phyloP scores from a whole-genome alignment of 345 rosid species.

The Murraya koenigii region DNA sequence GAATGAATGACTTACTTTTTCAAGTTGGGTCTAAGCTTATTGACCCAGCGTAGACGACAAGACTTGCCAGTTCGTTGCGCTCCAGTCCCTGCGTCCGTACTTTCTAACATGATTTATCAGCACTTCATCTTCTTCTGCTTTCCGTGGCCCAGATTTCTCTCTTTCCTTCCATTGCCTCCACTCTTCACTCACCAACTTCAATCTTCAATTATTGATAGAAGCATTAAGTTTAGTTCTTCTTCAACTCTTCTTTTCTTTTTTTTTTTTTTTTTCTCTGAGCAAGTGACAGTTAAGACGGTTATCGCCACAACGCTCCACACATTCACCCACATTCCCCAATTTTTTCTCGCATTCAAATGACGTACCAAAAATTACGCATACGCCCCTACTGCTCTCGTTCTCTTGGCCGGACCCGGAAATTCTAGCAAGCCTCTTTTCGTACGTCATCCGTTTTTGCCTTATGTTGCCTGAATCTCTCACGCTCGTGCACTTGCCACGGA shows the following conservation, averaged over 20 bases:
- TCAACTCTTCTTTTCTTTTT: not conserved
- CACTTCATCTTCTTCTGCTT: conserved; percentile 84
- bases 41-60: conserved; percentile 98
- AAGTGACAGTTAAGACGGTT: conserved; percentile 50
- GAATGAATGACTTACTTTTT: conserved; percentile 45
- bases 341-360: conserved; percentile 32
- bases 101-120: conserved; percentile 63
- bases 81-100: conserved; percentile 94
- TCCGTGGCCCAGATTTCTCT: conserved; percentile 95
- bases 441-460: too few species aligned
- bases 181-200: not conserved
- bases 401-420: too few species aligned
- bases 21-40: conserved; percentile 89
- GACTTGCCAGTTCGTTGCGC: conserved; percentile 92
- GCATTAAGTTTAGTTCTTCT: not conserved
- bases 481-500: conserved; percentile 62
- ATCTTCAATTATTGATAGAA: not conserved
- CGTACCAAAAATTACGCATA: not conserved
- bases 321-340: conserved; percentile 37
- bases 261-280: conserved; percentile 8
- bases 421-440: too few species aligned
- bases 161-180: conserved; percentile 37
- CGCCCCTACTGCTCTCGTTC: not conserved
- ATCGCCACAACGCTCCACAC: conserved; percentile 32
- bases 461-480: conserved; percentile 58